Evolutionary conservation across 352 stramenopile species (phyloP).

Genomic region (Globisporangium alternatum): DNA sequence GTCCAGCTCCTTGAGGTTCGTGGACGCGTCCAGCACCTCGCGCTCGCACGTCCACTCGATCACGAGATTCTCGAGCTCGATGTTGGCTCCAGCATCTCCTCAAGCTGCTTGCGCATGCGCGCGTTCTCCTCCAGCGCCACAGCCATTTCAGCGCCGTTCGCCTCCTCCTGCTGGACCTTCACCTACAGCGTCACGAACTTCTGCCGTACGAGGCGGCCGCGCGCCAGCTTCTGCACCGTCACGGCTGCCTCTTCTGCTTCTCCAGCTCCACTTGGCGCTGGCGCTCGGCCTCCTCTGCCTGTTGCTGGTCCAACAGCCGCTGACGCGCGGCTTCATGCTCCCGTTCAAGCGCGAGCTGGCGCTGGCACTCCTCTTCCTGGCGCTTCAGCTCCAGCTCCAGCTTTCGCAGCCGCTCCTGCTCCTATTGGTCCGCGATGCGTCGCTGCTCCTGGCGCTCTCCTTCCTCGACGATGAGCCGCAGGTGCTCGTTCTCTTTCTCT

Average conservation of each 20-base stretch:
- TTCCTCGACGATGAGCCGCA: slow-evolving; percentile 16
- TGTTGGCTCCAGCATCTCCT: slow-evolving; percentile 58
- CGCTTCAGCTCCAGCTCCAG: slow-evolving; percentile 5
- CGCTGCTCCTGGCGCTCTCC: slow-evolving; percentile 24
- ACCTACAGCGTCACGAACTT: slow-evolving; percentile 55
- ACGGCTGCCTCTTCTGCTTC: slow-evolving; percentile 33
- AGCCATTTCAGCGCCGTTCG: slow-evolving; percentile 29
- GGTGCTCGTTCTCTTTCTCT: slow-evolving; percentile 16
- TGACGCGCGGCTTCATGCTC: slow-evolving; percentile 31
- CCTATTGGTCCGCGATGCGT: slow-evolving; percentile 14
- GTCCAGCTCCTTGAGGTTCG: slow-evolving; percentile 50
- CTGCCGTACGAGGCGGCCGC: slow-evolving; percentile 41
- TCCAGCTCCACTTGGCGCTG: slow-evolving; percentile 31
- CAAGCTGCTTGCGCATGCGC: slow-evolving; percentile 49
- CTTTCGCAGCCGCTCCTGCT: slow-evolving; percentile 19
- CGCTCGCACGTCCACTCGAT: slow-evolving; percentile 53
- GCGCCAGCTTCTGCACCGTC: slow-evolving; percentile 40
- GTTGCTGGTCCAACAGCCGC: slow-evolving; percentile 18
- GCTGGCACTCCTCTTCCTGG: slow-evolving; percentile 30
- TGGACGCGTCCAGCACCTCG: slow-evolving; percentile 55
- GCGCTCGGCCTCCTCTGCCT: slow-evolving; percentile 36
- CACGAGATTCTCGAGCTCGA: slow-evolving; percentile 55
- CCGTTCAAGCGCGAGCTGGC: slow-evolving; percentile 27
- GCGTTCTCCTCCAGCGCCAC: slow-evolving; percentile 53
- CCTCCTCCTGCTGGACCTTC: slow-evolving; percentile 29